phyloP scores from a whole-genome alignment of 495 filamentous ascomycete genomes.

The Aspergillus nidulans region DNA sequence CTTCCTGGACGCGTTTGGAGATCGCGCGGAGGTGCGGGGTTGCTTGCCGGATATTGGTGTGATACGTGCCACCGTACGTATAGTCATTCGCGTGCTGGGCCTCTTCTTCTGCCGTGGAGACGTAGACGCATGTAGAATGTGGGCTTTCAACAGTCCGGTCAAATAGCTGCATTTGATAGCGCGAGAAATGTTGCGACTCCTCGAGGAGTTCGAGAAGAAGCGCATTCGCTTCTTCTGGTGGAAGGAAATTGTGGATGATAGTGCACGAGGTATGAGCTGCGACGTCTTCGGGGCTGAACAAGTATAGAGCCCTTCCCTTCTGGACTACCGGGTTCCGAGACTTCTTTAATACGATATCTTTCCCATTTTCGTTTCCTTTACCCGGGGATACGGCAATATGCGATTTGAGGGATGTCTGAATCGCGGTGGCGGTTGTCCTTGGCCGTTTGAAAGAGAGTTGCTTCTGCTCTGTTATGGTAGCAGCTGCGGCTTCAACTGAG shows the following conservation, averaged over 20 bases:
- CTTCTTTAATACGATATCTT: constrained; percentile 18
- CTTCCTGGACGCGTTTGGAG: constrained; percentile 58
- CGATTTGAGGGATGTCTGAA: constrained; percentile 43
- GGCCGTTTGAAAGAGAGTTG: constrained; percentile 23
- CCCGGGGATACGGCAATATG: constrained; percentile 32
- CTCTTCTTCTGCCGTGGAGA: constrained; percentile 59
- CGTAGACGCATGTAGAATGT: constrained; percentile 78
- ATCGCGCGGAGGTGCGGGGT: constrained; percentile 67
- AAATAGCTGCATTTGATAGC: constrained; percentile 77
- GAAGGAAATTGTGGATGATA: constrained; percentile 87
- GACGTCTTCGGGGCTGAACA: constrained; percentile 76
- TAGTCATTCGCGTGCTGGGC: constrained; percentile 69
- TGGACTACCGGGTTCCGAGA: constrained; percentile 43
- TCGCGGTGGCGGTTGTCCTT: constrained; percentile 15
- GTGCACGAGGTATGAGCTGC: constrained; percentile 79
- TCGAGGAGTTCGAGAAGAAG: constrained; percentile 72
- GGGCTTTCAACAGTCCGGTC: constrained; percentile 76
- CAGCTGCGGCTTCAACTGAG: constrained; percentile 60
- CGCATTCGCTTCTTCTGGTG: constrained; percentile 60
- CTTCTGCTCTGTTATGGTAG: constrained; percentile 42
- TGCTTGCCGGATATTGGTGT: constrained; percentile 69
- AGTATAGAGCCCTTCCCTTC: constrained; percentile 76
- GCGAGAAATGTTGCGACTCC: constrained; percentile 70
- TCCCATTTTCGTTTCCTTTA: constrained; percentile 15
- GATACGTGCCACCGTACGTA: constrained; percentile 71